Conservation (phyloP, 768 basidiomycete species). For the Hortiboletus campestris region DNA sequence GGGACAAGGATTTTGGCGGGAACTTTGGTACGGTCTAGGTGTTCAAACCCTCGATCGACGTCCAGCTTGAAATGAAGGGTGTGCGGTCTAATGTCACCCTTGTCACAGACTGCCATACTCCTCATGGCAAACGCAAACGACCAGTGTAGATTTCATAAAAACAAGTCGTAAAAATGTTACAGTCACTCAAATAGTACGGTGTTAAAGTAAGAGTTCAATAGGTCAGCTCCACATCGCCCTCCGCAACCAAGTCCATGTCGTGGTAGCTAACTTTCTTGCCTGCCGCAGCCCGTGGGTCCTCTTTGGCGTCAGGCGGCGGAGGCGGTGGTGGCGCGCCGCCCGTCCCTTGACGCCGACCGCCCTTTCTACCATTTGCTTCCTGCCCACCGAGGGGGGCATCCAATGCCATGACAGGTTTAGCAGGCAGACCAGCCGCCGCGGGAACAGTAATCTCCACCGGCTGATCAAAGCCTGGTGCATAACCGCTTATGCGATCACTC, state of each 20-base stretch:
- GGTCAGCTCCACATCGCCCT: constrained; percentile 64
- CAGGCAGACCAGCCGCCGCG: constrained; percentile 71
- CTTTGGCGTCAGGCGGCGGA: constrained; percentile 85
- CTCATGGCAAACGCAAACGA: constrained; percentile 26
- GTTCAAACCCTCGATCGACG: constrained; percentile 30
- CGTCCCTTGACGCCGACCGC: constrained; percentile 38
- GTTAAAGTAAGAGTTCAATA: constrained; percentile 34
- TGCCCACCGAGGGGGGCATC: constrained; percentile 47
- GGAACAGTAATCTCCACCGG: constrained; percentile 47
- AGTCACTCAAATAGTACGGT: constrained; percentile 25
- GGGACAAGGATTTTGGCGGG: constrained; percentile 12
- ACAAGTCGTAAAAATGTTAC: constrained; percentile 16
- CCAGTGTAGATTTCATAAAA: constrained; percentile 31
- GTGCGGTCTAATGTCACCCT: constrained; percentile 21
- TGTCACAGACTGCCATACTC: constrained; percentile 28
- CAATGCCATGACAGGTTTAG: constrained; percentile 66
- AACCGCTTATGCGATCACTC: constrained; percentile 81
- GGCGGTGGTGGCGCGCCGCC: constrained; percentile 63
- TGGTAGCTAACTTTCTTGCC: constrained; percentile 91
- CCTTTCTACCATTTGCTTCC: constrained; percentile 33
- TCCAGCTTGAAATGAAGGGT: constrained; percentile 23
- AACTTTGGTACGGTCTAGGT: constrained; percentile 7
- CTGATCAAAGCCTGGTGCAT: constrained; percentile 50
- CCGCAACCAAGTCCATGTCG: constrained; percentile 92
- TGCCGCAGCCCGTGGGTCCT: constrained; percentile 88